A percentile compares a stretch with the other conserved stretches of the same genome.
phyloP scores from a whole-genome alignment of 1,139 yeast genomes.

The Pichia sp. region DNA sequence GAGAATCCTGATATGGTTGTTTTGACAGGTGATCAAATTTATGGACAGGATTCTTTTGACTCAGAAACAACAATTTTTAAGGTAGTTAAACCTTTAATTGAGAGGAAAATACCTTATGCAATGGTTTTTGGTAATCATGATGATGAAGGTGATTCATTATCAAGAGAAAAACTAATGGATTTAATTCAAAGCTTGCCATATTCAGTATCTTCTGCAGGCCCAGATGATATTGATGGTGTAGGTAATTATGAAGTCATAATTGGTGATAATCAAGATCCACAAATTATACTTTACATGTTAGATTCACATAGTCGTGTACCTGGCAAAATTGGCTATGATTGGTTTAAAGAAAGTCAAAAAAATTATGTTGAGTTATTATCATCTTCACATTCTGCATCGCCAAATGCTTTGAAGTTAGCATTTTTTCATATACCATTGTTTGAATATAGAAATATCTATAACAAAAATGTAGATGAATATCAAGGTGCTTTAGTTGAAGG shows the following conservation, averaged over 20 bases:
- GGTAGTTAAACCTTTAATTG: constrained; percentile 65
- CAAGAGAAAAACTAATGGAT: constrained; percentile 56
- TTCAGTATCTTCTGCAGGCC: constrained; percentile 58
- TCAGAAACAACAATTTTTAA: constrained; percentile 73
- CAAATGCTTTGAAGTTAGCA: constrained; percentile 62
- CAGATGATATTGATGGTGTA: constrained; percentile 60
- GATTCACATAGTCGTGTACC: constrained; percentile 76
- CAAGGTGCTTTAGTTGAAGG: constrained; percentile 53
- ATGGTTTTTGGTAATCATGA: constrained; percentile 79
- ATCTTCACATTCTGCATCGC: constrained; percentile 12
- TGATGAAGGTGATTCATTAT: constrained; percentile 72
- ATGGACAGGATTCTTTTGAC: constrained; percentile 67
- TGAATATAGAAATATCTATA: constrained; percentile 41
- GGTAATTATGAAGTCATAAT: constrained; percentile 69
- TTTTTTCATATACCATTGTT: constrained; percentile 92
- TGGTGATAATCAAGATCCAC: constrained; percentile 37
- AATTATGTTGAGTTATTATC: constrained; percentile 43
- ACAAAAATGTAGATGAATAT: constrained; percentile 27
- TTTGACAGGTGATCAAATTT: constrained; percentile 80
- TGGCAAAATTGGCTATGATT: constrained; percentile 69
- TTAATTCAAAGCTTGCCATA: constrained; percentile 56
- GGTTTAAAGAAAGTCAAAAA: constrained; percentile 71
- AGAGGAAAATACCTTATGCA: constrained; percentile 70
- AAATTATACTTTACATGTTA: constrained; percentile 48
- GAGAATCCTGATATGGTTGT: constrained; percentile 82